Evolutionary conservation across 1,139 yeast genomes (phyloP), one percentile per base, ranked within the genome.

Genomic region (Saccharomyces uvarum): DNA sequence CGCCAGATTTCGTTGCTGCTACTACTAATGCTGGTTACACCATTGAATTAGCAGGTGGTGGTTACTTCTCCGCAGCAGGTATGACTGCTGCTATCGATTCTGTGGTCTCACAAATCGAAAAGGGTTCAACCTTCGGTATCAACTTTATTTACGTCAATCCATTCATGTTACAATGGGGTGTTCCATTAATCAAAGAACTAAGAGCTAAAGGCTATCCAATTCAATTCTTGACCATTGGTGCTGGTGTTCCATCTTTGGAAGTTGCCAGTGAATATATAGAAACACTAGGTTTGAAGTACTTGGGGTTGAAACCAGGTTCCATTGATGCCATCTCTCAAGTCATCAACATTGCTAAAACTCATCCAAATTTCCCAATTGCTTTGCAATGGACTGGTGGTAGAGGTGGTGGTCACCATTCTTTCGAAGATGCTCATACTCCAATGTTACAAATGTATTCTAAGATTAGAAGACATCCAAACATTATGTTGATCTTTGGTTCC

Each of bases 311-410:
- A 77, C 99, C 99, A 59, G 99, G 99, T 71, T 89, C 98, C 21
- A 80, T 90, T 58, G 99, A 93, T 63, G 88, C 97, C 49, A 90
- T 93, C 66, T 79, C 84, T 61, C 95, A 87, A 73, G 89, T 84
- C 61, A 84, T 93, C 65, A 76, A 86, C 57, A 93, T 93, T 70
- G 99, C 99, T 52, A 90, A 88, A 72, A 91, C 96, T 53, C 95
- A 91, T 75, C 99, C 99, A 63, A 76, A 72, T 59, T 93, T 95
- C 90, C 99, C 99, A 62, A 88, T 93, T 68, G 91, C 93, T 56
- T 78, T 93, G 66, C 99, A 93, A 79, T 93, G 99, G 99, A 93
- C 99, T 61, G 99, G 98, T 81, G 99, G 99, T 73, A 91, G 99
- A 82, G 99, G 97, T 77, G 99, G 99, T 81, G 99, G 99, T 70